Conservation (phyloP, 345 rosid species). For the Salix suchowensis region DNA sequence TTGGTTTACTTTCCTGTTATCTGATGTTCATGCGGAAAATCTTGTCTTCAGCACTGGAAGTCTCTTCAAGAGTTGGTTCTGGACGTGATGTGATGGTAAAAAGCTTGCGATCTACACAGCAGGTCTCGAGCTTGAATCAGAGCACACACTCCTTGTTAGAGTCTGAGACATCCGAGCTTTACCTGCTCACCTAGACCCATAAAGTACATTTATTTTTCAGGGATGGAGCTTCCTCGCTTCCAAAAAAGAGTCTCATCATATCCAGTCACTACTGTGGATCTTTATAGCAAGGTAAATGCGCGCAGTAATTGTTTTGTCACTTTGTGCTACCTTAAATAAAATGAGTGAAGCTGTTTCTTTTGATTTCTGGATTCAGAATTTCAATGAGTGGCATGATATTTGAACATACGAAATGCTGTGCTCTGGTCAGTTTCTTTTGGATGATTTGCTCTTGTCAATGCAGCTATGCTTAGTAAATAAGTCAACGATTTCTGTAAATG, state of each 20-base stretch:
- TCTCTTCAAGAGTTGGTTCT: conserved; percentile 54
- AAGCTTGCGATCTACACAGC: too few relatives aligned
- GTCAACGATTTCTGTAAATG: too few relatives aligned
- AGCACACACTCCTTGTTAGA: too few relatives aligned
- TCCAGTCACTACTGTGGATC: conserved; percentile 79
- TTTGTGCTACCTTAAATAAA: not conserved
- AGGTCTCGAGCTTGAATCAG: too few relatives aligned
- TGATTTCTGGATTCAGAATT: not conserved
- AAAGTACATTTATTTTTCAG: too few relatives aligned
- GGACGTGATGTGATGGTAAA: too few relatives aligned
- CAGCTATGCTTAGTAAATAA: not conserved
- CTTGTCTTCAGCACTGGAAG: conserved; percentile 60
- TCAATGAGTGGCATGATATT: not conserved
- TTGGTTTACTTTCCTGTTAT: conserved; percentile 17
- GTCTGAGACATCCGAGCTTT: too few relatives aligned
- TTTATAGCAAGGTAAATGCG: conserved; percentile 60
- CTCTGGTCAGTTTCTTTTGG: not conserved
- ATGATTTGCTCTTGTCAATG: not conserved
- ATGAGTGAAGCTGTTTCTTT: not conserved
- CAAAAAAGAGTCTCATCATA: conserved; percentile 50
- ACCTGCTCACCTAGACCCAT: too few relatives aligned
- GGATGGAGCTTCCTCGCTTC: too few relatives aligned
- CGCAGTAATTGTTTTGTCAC: not conserved
- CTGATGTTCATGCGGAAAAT: conserved; percentile 21
- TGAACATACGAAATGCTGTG: not conserved